Evolutionary conservation across 345 rosid genomes (phyloP).

Genomic region (Ricinus communis): DNA sequence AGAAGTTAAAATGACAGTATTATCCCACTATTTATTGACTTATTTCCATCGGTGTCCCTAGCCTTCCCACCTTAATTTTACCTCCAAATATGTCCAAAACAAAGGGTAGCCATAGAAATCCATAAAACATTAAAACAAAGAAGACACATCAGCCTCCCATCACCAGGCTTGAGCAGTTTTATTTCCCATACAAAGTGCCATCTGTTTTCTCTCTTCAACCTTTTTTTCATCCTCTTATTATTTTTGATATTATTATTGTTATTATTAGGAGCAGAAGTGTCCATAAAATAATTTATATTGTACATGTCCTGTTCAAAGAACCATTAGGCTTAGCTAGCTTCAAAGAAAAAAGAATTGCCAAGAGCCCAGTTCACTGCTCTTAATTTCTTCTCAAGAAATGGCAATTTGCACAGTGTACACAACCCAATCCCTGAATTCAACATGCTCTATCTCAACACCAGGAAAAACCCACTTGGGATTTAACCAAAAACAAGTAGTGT

Average conservation of each 20-base stretch:
- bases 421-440: conserved; percentile 62
- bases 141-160: conserved; percentile 40
- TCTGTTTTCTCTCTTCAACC: conserved; percentile 34
- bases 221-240: conserved; percentile 37
- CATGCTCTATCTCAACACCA: conserved; percentile 60
- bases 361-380: conserved; percentile 16
- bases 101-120: conserved; percentile 40
- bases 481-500: conserved; percentile 45
- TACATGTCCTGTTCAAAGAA: neutral
- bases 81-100: conserved; percentile 40
- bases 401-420: conserved; percentile 73
- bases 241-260: neutral
- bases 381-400: conserved; percentile 35
- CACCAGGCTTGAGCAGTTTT: conserved; percentile 15
- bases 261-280: neutral
- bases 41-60: conserved; percentile 12
- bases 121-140: conserved; percentile 24
- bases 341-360: conserved; percentile 14
- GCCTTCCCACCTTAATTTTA: conserved; percentile 16
- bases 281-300: neutral
- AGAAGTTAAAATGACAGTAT: neutral
- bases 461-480: conserved; percentile 47
- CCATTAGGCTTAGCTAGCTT: neutral
- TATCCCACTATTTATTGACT: neutral
- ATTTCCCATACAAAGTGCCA: conserved; percentile 40